phyloP scores from a whole-genome alignment of 148 eudicot genomes.

The Simmondsia chinensis region DNA sequence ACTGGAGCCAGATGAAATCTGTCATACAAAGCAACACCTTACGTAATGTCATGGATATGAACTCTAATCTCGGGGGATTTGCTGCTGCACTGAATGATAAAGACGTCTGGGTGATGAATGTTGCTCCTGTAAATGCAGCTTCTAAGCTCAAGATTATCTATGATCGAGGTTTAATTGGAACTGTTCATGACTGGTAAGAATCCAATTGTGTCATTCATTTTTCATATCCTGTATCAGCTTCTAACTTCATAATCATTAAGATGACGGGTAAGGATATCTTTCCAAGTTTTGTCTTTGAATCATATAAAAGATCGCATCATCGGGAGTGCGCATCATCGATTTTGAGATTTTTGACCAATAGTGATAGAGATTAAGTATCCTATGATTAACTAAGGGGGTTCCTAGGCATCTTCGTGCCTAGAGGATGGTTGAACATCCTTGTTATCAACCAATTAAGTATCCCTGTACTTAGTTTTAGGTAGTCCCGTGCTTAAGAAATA shows the following conservation, averaged over 20 bases:
- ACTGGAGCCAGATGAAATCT: slow-evolving; percentile 71
- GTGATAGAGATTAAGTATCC: no score
- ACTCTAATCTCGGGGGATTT: slow-evolving; percentile 69
- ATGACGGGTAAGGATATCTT: no score
- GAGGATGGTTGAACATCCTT: no score
- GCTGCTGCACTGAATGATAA: slow-evolving; percentile 59
- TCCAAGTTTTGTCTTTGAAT: no score
- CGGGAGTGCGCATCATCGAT: no score
- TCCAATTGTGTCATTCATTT: background rate
- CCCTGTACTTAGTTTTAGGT: no score
- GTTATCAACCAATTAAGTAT: no score
- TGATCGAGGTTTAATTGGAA: slow-evolving; percentile 70
- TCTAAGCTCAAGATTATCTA: slow-evolving; percentile 50
- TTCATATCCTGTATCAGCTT: background rate
- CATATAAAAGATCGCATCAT: no score
- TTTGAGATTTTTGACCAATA: no score
- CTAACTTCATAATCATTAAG: background rate
- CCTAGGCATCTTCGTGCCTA: no score
- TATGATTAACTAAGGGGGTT: no score
- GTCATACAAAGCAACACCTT: slow-evolving; percentile 34
- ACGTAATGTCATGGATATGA: slow-evolving; percentile 81
- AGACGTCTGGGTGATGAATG: slow-evolving; percentile 83
- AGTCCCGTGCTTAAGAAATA: no score
- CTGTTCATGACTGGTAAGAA: slow-evolving; percentile 64
- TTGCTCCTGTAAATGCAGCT: slow-evolving; percentile 46